Evolutionary conservation across 192 early-diverging fungal genomes (phyloP).

Genomic region (Dissophora globulifera): DNA sequence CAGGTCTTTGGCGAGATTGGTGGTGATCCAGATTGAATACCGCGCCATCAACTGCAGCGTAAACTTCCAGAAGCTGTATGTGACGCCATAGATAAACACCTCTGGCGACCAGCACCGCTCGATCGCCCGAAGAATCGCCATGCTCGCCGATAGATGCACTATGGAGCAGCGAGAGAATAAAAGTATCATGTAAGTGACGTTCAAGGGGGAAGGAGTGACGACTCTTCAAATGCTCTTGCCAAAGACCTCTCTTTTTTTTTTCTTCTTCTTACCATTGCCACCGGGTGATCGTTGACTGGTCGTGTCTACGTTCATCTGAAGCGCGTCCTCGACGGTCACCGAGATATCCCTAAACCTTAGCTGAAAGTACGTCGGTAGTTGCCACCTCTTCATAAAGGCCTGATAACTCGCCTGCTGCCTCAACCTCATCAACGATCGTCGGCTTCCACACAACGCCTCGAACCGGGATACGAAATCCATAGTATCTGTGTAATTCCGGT

Average conservation of each 20-base stretch:
- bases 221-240: not conserved
- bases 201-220: not conserved
- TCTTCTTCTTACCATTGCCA: conserved; percentile 19
- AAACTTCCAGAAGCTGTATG: conserved; percentile 70
- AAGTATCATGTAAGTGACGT: not conserved
- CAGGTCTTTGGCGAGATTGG: conserved; percentile 20
- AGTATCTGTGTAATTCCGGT: conserved; percentile 69
- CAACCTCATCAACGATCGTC: conserved; percentile 59
- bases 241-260: not conserved
- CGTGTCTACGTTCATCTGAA: conserved; percentile 31
- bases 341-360: conserved; percentile 65
- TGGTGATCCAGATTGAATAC: conserved; percentile 35
- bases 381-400: conserved; percentile 70
- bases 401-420: conserved; percentile 60
- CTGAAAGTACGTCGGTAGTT: conserved; percentile 70
- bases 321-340: conserved; percentile 51
- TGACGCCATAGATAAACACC: conserved; percentile 65
- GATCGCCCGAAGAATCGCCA: conserved; percentile 62
- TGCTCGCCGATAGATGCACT: conserved; percentile 56
- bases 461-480: conserved; percentile 64
- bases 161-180: not conserved
- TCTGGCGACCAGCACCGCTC: conserved; percentile 68
- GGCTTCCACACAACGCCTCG: conserved; percentile 57
- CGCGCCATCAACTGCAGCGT: conserved; percentile 62
- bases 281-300: not conserved